Evolutionary conservation across 2,329 filamentous ascomycete genomes (phyloP).

Genomic region (Trichophyton simii): DNA sequence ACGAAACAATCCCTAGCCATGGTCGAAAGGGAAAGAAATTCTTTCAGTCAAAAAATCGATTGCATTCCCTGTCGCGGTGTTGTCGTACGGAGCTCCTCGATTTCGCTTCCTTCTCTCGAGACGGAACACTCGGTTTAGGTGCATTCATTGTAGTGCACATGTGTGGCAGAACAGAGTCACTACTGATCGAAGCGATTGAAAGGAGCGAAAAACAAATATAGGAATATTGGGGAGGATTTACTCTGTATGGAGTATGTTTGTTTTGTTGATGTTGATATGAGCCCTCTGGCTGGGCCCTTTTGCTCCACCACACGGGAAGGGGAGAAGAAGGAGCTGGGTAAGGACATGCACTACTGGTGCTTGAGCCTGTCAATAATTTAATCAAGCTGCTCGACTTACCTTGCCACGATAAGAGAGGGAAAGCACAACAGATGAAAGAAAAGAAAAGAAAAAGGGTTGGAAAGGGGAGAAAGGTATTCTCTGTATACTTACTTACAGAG

Average conservation of each 20-base stretch:
- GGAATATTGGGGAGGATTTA: no score
- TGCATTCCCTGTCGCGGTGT: neutral
- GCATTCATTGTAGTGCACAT: neutral
- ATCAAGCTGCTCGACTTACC: neutral
- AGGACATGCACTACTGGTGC: neutral
- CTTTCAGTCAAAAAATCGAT: neutral
- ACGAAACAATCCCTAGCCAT: conserved; percentile 1
- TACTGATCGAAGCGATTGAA: no score
- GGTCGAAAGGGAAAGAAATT: neutral
- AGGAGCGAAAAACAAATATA: no score
- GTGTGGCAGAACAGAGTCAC: neutral
- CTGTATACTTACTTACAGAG: neutral
- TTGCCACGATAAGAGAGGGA: neutral
- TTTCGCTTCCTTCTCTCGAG: neutral
- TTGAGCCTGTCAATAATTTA: neutral
- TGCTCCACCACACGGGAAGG: conserved; percentile 1
- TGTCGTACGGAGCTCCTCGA: neutral
- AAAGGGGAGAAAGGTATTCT: no score
- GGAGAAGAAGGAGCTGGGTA: neutral
- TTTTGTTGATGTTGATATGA: neutral
- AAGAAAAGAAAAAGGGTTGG: neutral
- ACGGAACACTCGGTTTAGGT: neutral
- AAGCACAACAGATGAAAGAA: neutral
- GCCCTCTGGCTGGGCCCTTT: neutral
- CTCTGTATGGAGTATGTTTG: no score